A percentile compares a stretch with the other conserved stretches of the same genome.
These are phyloP conservation scores for Tetramitus jugosus DNA, from an alignment of 208 protist genomes.

Conservation along the genomic window DNA sequence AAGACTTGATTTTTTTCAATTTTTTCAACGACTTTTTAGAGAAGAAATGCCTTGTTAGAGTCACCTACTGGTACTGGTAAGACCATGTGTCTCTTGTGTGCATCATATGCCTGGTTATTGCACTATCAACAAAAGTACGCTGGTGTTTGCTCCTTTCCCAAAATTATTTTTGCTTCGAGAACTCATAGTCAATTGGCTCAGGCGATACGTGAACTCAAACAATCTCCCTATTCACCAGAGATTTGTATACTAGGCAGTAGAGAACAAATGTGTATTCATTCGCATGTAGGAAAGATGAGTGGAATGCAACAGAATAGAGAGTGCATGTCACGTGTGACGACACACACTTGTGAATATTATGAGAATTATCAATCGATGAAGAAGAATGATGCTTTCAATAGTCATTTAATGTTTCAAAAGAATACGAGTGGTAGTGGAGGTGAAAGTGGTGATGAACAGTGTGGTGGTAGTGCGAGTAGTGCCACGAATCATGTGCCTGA, in stretches of 20 bases:
- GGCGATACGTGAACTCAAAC: conserved; percentile 75
- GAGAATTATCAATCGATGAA: conserved; percentile 42
- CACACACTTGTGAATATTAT: conserved; percentile 26
- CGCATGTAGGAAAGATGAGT: conserved; percentile 30
- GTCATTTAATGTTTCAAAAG: too few species aligned
- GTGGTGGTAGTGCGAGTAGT: too few species aligned
- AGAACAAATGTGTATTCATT: conserved; percentile 86
- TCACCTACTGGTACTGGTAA: conserved; percentile 68
- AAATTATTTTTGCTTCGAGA: conserved; percentile 83
- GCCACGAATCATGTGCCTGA: conserved; percentile 37
- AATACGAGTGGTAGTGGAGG: conserved; percentile 53
- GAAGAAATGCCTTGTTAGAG: conserved; percentile 56
- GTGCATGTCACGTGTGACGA: conserved; percentile 22
- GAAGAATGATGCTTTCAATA: conserved; percentile 61
- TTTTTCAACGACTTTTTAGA: background rate
- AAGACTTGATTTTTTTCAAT: background rate
- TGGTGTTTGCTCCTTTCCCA: background rate
- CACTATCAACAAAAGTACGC: background rate
- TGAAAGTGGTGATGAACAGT: conserved; percentile 22
- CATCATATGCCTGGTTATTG: conserved; percentile 49
- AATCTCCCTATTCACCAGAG: conserved; percentile 62
- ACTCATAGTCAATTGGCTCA: conserved; percentile 93
- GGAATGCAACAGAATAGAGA: conserved; percentile 13
- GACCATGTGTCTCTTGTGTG: conserved; percentile 61
- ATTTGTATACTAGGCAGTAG: conserved; percentile 83